These are phyloP conservation scores for Cutaneotrichosporon cavernicola DNA, from an alignment of 1,284 basidiomycete genomes.

Conservation along the genomic window DNA sequence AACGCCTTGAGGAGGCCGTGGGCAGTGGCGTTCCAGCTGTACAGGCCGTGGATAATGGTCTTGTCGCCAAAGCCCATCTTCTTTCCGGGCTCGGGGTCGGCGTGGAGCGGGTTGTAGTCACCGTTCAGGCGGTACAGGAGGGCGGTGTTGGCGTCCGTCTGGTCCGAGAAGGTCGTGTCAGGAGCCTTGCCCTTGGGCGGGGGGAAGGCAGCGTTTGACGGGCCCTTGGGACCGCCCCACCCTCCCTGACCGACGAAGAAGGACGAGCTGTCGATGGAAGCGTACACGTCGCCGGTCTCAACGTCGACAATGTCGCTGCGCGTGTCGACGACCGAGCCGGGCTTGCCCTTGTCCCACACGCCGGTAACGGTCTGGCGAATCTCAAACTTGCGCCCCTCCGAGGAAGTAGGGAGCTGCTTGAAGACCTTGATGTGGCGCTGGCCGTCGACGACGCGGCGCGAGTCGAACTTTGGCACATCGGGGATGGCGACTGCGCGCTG, in stretches of 20 bases:
- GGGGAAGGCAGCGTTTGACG: slow-evolving; percentile 12
- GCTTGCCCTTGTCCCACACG: slow-evolving; percentile 30
- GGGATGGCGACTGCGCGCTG: slow-evolving; percentile 20
- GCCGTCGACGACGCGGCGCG: slow-evolving; percentile 24
- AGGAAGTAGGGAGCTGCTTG: slow-evolving; percentile 22
- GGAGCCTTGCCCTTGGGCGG: slow-evolving; percentile 16
- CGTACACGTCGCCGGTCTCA: slow-evolving; percentile 18
- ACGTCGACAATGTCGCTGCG: slow-evolving; percentile 25
- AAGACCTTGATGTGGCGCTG: slow-evolving; percentile 25
- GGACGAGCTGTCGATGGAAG: slow-evolving; percentile 9
- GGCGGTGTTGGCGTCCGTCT: slow-evolving; percentile 23
- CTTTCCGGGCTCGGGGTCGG: slow-evolving; percentile 26
- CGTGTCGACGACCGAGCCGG: slow-evolving; percentile 24
- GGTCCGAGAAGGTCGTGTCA: slow-evolving; percentile 16
- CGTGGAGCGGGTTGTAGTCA: slow-evolving; percentile 30
- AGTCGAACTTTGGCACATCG: slow-evolving; percentile 25
- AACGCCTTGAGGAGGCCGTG: slow-evolving; percentile 25
- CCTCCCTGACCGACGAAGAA: slow-evolving; percentile 28
- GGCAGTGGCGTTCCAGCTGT: slow-evolving; percentile 27
- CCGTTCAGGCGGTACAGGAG: slow-evolving; percentile 28
- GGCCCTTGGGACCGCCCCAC: slow-evolving; percentile 27
- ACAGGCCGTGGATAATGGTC: slow-evolving; percentile 28
- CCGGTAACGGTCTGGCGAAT: slow-evolving; percentile 22
- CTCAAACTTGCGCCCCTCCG: slow-evolving; percentile 24
- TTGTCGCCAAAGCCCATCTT: slow-evolving; percentile 29